A percentile compares a stretch with the other conserved stretches of the same genome.
Evolutionary conservation across 2,329 filamentous ascomycete genomes (phyloP).

Genomic region (Colletotrichum incanum): DNA sequence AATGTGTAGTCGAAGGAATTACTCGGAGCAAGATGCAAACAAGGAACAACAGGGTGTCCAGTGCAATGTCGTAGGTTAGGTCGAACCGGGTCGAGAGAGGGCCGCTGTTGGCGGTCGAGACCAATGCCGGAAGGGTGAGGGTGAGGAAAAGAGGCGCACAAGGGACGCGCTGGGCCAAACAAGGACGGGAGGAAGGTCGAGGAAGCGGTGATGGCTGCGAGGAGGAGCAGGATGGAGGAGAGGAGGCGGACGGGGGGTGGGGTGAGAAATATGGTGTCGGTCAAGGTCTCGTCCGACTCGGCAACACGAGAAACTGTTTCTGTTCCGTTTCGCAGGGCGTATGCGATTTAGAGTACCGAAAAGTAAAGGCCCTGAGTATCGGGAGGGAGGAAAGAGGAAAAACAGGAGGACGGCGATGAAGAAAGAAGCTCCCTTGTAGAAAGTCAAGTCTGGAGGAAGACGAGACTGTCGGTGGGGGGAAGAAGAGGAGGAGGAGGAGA

Average conservation of each 20-base stretch:
- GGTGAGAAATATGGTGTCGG: slow-evolving; percentile 27
- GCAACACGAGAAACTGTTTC: slow-evolving; percentile 32
- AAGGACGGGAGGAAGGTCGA: slow-evolving; percentile 6
- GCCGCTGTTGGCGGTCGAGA: slow-evolving; percentile 13
- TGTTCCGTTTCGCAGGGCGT: slow-evolving; percentile 36
- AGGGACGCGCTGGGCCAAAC: slow-evolving; percentile 22
- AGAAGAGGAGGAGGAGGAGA: slow-evolving; percentile 1
- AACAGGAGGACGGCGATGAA: neutral
- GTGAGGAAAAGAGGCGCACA: neutral
- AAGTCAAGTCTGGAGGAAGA: slow-evolving; percentile 26
- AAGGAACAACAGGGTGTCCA: slow-evolving; percentile 18
- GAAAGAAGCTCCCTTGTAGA: slow-evolving; percentile 22
- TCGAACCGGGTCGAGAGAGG: slow-evolving; percentile 15
- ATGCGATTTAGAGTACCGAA: slow-evolving; percentile 14
- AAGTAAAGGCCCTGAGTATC: neutral
- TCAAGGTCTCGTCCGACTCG: slow-evolving; percentile 19
- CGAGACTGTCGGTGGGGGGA: slow-evolving; percentile 16
- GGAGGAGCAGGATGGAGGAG: neutral
- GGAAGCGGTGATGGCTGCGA: slow-evolving; percentile 29
- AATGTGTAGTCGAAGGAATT: slow-evolving; percentile 4
- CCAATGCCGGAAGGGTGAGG: slow-evolving; percentile 14
- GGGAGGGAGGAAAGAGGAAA: slow-evolving; percentile 1
- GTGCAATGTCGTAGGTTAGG: slow-evolving; percentile 15
- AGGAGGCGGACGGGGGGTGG: neutral
- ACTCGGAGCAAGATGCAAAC: slow-evolving; percentile 24